Base-by-base conservation (phyloP, 345 rosid genomes). In the Clarkia xantiana region DNA sequence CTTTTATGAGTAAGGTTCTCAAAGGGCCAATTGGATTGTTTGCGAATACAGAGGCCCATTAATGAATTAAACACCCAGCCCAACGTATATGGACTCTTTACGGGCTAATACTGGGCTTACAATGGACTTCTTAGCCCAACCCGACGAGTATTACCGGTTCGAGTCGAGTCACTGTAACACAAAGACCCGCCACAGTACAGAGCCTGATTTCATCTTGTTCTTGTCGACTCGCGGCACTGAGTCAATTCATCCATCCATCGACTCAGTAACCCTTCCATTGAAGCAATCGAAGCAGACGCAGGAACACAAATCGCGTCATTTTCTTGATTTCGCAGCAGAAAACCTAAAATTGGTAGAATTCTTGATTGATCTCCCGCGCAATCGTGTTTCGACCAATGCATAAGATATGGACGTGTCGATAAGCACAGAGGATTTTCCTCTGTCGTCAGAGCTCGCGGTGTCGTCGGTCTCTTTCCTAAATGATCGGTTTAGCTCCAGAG, bases 391-490 rank as follows among this genome's bases (percentile, higher is more conserved):
- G 17, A 22, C 18, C 57, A 19, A 44, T 44, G 54, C 39, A 17
- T 40, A 29, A 14, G 45, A 48, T 53, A 79, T 77, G 88, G 80
- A 62, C 45, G 64, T 74, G 23, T 63, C 59, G 64, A 64, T 51
- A 55, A 58, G 67, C 47, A 58, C 67, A 62, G 70, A 47, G 56
- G 59, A 69, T 49, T 78, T 83, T 20, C 89, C 96, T 14, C 71
- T 55, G 17, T 9, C 57, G 47, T 56, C 79, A 17, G 53, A 51
- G 18, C 73, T 84, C 51, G 74, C 94, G 22, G 51, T 66, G 38
- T 59, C 84, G 2, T 59, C 62, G 18, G 62, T 70, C 45, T 60
- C 71, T 25, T 75, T 76, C 66, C 82, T 86, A 62, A 65, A 79
- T 67, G 79, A 73, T 4, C 60, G 63, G 12, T 70, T 90, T 67